Evolutionary conservation across 495 filamentous ascomycete genomes (phyloP), one percentile per base, ranked within the genome.

Genomic region (Aspergillus hancockii): DNA sequence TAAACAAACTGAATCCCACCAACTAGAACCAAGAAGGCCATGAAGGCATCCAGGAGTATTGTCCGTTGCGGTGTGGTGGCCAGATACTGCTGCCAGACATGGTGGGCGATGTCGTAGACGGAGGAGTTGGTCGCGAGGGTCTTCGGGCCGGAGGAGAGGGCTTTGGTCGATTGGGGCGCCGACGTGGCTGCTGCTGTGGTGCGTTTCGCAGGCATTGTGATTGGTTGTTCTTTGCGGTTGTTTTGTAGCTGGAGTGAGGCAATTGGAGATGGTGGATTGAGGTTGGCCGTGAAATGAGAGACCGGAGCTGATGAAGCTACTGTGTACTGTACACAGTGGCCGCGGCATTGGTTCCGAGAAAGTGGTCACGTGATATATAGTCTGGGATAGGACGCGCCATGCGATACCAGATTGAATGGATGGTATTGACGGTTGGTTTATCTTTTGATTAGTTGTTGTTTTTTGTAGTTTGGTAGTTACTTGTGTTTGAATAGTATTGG

Each of bases 1-100:
- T 99, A 99, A 49, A 88, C 77, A 72, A 99, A 98, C 74, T 99
- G 94, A 69, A 98, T 70, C 13, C 81, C 90, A 45, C 92, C 94
- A 9, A 93, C 88, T 6, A 89, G 82, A 21, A 93, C 88, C 60
- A 99, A 75, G 69, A 97, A 99, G 3, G 71, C 88, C 89, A 98
- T 88, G 75, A 98, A 99, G 18, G 81, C 84, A 75, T 99, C 94
- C 31, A 98, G 79, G 59, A 99, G 85, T 81, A 96, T 92, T 47
- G 90, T 92, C 36, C 93, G 87, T 81, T 95, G 91, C 58, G 93
- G 87, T 25, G 94, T 98, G 51, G 80, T 79, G 46, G 88, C 73
- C 23, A 84, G 67, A 74, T 98, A 98, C 65, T 90, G 85, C 59
- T 86, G 78, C 83, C 86, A 86, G 50, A 96, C 77, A 64, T 77